phyloP scores from a whole-genome alignment of 2,329 filamentous ascomycete genomes.

The Fusarium kyushuense region DNA sequence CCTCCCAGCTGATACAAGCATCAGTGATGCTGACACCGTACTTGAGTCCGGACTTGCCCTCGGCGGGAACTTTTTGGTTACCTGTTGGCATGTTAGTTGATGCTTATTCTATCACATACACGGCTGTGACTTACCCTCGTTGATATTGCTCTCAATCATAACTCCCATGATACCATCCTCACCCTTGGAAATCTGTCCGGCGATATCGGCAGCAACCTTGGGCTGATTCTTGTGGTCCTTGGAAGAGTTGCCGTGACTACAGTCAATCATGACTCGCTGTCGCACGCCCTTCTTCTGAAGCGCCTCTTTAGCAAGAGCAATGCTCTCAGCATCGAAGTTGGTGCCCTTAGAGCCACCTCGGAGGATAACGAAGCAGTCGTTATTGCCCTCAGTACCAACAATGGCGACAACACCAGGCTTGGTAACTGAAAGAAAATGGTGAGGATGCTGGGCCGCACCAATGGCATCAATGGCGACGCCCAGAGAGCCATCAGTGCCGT shows the following conservation, averaged over 20 bases:
- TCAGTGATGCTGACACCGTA: constrained; percentile 98
- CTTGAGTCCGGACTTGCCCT: constrained; percentile 86
- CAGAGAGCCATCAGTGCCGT: constrained; percentile 93
- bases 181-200: constrained; percentile 85
- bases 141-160: constrained; percentile 99
- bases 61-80: constrained; percentile 89
- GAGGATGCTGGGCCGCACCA: constrained; percentile 88
- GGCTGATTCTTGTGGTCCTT: constrained; percentile 99
- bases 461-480: constrained; percentile 95
- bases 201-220: constrained; percentile 85
- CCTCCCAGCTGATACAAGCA: constrained; percentile 94
- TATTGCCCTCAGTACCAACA: constrained; percentile 92
- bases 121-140: constrained; percentile 74
- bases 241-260: constrained; percentile 93
- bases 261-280: constrained; percentile 94
- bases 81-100: constrained; percentile 58
- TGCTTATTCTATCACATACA: not conserved
- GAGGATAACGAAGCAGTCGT: constrained; percentile 96
- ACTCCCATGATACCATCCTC: constrained; percentile 93
- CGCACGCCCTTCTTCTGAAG: constrained; percentile 79
- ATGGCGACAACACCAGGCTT: constrained; percentile 97
- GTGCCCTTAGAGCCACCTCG: constrained; percentile 92
- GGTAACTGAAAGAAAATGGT: constrained; percentile 97
- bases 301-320: constrained; percentile 84
- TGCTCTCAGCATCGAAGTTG: constrained; percentile 90